phyloP scores from a whole-genome alignment of 2,329 filamentous ascomycete species.

The Nigrospora sphaerica region DNA sequence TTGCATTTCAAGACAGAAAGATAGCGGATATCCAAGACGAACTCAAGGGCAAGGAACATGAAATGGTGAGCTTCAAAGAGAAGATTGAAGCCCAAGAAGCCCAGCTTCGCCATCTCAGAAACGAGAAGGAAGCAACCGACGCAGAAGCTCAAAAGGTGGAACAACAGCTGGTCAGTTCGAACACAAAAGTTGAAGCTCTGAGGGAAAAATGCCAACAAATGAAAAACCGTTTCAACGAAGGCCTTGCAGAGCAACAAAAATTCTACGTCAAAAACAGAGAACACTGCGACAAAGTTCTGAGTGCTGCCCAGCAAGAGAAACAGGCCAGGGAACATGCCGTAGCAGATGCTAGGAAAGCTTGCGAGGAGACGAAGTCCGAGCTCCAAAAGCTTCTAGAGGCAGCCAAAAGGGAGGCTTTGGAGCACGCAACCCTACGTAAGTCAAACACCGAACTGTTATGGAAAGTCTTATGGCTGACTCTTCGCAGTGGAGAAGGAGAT shows the following conservation, averaged over 20 bases:
- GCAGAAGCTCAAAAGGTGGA: too few species aligned
- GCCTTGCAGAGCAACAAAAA: slow-evolving; percentile 2
- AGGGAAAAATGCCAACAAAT: not conserved
- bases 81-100: too few species aligned
- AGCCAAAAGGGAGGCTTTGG: not conserved
- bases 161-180: too few species aligned
- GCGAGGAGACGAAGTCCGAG: not conserved
- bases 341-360: not conserved
- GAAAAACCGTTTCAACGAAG: not conserved
- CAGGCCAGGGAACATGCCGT: not conserved
- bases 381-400: not conserved
- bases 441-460: not conserved
- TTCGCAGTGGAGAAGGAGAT: not conserved
- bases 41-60: too few species aligned
- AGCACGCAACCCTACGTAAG: not conserved
- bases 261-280: slow-evolving; percentile 4
- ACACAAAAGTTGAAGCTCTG: too few species aligned
- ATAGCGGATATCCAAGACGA: too few species aligned
- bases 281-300: not conserved
- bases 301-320: not conserved
- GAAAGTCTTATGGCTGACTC: not conserved
- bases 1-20: too few species aligned
- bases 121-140: too few species aligned
- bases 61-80: too few species aligned
- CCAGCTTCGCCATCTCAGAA: too few species aligned